phyloP scores from a whole-genome alignment of 495 filamentous ascomycete genomes.

The Lasiosphaeria hispida region DNA sequence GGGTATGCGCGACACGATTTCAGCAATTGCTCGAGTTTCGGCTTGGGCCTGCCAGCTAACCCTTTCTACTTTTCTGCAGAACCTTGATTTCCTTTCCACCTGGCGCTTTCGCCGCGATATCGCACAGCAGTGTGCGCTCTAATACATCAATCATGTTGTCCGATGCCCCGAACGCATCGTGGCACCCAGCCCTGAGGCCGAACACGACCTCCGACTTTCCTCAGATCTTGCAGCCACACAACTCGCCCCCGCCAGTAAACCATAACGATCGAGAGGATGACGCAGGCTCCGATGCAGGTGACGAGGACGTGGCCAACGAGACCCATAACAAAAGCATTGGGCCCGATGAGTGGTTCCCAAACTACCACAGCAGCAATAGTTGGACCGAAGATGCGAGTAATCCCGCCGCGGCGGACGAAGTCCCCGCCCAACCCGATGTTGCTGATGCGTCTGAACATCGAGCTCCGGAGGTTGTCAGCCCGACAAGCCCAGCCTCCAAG shows the following conservation, averaged over 20 bases:
- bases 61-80: slow-evolving; percentile 13
- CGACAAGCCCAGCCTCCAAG: slow-evolving; percentile 35
- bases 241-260: neutral
- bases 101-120: slow-evolving; percentile 19
- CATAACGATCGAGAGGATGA: neutral
- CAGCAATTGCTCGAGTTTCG: neutral
- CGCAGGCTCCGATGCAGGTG: neutral
- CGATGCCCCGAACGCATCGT: slow-evolving; percentile 45
- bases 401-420: slow-evolving; percentile 16
- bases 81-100: slow-evolving; percentile 31
- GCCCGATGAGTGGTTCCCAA: slow-evolving; percentile 31
- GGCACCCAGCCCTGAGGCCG: slow-evolving; percentile 57
- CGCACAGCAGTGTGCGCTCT: slow-evolving; percentile 28
- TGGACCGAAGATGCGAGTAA: slow-evolving; percentile 27
- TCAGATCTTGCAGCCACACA: slow-evolving; percentile 8
- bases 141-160: slow-evolving; percentile 39
- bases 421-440: slow-evolving; percentile 3
- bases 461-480: neutral
- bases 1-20: slow-evolving; percentile 5
- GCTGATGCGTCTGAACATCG: slow-evolving; percentile 10
- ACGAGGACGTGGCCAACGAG: slow-evolving; percentile 10
- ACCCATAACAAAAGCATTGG: slow-evolving; percentile 19
- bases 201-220: slow-evolving; percentile 34
- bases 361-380: slow-evolving; percentile 27
- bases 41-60: slow-evolving; percentile 12